phyloP scores from a whole-genome alignment of 805 yeast genomes.

The Kuraishia borneana region DNA sequence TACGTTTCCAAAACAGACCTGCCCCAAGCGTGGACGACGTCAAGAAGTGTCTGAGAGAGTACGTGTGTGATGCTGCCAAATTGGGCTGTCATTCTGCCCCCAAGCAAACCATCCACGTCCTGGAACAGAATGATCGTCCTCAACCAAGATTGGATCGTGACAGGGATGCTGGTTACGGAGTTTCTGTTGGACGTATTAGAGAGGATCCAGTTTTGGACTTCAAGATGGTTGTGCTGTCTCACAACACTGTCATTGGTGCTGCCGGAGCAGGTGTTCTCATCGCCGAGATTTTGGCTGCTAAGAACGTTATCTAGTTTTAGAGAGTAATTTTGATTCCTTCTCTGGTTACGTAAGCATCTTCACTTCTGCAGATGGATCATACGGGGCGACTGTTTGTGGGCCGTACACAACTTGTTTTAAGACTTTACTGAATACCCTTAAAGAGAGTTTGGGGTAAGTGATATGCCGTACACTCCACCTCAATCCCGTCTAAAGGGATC shows the following conservation, averaged over 20 bases:
- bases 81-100: constrained; percentile 91
- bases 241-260: constrained; percentile 96
- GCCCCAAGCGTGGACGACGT: constrained; percentile 80
- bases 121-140: constrained; percentile 89
- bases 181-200: constrained; percentile 89
- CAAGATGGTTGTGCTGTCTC: constrained; percentile 96
- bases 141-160: constrained; percentile 97
- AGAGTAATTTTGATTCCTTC: too few relatives aligned
- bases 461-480: too few relatives aligned
- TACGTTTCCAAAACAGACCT: constrained; percentile 71
- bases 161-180: constrained; percentile 89
- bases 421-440: too few relatives aligned
- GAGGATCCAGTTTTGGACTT: constrained; percentile 87
- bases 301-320: constrained; percentile 48
- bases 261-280: constrained; percentile 97
- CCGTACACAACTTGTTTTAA: too few relatives aligned
- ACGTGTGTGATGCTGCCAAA: constrained; percentile 71
- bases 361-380: too few relatives aligned
- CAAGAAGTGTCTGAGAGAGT: constrained; percentile 57
- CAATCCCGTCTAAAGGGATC: too few relatives aligned
- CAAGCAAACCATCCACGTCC: constrained; percentile 78
- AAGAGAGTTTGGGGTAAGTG: too few relatives aligned
- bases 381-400: too few relatives aligned
- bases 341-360: too few relatives aligned
- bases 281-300: constrained; percentile 80